Conservation (phyloP, 208 protist genomes). For the Strigomonas galati region DNA sequence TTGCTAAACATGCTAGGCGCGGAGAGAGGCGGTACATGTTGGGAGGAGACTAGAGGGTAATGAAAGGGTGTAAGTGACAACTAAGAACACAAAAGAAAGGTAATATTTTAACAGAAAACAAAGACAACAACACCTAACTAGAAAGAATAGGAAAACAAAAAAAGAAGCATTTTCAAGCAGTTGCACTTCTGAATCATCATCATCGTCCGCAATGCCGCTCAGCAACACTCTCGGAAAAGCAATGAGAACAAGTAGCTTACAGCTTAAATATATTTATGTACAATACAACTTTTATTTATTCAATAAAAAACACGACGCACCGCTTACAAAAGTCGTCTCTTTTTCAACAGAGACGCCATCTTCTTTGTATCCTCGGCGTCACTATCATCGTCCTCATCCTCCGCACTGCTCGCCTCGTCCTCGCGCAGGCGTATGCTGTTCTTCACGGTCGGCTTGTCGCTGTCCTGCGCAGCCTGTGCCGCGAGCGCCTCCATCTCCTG, state of each 20-base stretch:
- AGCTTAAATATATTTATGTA: not conserved
- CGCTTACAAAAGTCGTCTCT: constrained; percentile 28
- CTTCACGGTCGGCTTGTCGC: constrained; percentile 1
- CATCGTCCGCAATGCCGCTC: not conserved
- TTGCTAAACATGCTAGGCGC: constrained; percentile 11
- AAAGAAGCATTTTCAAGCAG: not conserved
- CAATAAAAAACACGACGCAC: not conserved
- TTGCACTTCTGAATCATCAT: not conserved
- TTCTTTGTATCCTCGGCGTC: constrained; percentile 19
- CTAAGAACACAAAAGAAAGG: not conserved
- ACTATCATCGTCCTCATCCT: constrained; percentile 21
- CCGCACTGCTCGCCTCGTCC: not conserved
- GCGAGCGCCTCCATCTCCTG: constrained; percentile 72
- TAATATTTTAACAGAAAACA: not conserved
- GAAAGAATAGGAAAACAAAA: not conserved
- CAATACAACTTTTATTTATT: not conserved
- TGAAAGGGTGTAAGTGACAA: not conserved
- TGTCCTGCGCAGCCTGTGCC: constrained; percentile 15
- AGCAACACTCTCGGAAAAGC: no score
- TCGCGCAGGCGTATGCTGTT: constrained; percentile 24
- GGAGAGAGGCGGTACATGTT: constrained; percentile 8
- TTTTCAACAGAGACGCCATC: constrained; percentile 31
- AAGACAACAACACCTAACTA: not conserved
- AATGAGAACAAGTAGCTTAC: no score
- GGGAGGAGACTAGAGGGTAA: not conserved